Evolutionary conservation across 2,329 filamentous ascomycete species (phyloP).

Genomic region (Arthrobotrys musiformis): DNA sequence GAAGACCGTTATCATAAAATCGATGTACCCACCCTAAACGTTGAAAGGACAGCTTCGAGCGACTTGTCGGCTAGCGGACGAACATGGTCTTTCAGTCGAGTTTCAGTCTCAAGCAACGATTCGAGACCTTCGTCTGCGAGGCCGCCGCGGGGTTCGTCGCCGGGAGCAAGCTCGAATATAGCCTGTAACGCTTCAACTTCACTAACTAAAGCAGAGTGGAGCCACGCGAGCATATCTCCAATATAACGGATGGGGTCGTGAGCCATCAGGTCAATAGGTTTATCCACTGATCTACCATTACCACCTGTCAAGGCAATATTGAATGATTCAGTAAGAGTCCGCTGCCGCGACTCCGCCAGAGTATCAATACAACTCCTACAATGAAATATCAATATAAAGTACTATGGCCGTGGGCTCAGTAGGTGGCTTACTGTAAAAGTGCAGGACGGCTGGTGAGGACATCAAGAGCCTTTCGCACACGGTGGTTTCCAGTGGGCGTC

Average conservation of each 20-base stretch:
- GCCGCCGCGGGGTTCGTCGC: constrained; percentile 77
- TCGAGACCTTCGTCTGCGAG: constrained; percentile 86
- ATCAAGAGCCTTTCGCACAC: constrained; percentile 83
- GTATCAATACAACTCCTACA: constrained; percentile 80
- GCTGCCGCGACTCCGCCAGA: constrained; percentile 89
- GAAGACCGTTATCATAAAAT: not conserved
- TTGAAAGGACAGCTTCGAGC: constrained; percentile 58
- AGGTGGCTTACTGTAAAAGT: constrained; percentile 74
- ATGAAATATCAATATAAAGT: constrained; percentile 1
- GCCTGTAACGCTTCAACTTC: constrained; percentile 92
- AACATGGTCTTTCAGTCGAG: constrained; percentile 66
- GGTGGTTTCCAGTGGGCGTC: constrained; percentile 87
- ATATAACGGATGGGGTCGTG: constrained; percentile 92
- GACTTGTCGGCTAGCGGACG: constrained; percentile 80
- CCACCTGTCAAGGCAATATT: constrained; percentile 87
- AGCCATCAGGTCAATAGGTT: constrained; percentile 92
- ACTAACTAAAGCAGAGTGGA: constrained; percentile 91
- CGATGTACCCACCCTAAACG: constrained; percentile 54
- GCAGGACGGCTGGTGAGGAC: constrained; percentile 89
- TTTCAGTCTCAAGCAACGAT: constrained; percentile 72
- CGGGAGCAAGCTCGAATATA: constrained; percentile 88
- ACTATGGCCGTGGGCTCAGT: not conserved
- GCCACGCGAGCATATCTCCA: constrained; percentile 97
- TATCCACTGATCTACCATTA: constrained; percentile 68
- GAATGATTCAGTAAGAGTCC: constrained; percentile 87